phyloP scores from a whole-genome alignment of 2,329 filamentous ascomycete species.

The Pseudocercospora eumusae region DNA sequence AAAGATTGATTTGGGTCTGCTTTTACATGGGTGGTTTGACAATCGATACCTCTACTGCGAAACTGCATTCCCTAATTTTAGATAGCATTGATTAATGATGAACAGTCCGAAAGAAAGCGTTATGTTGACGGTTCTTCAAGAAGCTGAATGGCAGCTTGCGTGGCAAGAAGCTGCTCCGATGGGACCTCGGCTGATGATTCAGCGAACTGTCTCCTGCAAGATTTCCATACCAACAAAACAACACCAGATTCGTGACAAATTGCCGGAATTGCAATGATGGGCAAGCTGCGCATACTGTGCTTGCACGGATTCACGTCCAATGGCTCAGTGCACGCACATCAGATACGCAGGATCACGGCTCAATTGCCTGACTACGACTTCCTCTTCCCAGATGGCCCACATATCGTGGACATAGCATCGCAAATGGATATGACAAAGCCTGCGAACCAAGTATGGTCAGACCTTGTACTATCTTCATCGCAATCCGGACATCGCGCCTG shows the following conservation, averaged over 20 bases:
- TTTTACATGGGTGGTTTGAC: not conserved
- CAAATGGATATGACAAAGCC: slow-evolving; percentile 24
- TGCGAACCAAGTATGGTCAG: slow-evolving; percentile 25
- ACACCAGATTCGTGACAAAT: not conserved
- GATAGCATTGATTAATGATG: not conserved
- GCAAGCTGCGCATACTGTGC: slow-evolving; percentile 26
- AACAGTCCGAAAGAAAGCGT: not conserved
- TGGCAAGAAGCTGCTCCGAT: too few species aligned
- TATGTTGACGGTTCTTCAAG: not conserved
- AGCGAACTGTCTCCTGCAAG: not conserved
- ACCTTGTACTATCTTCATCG: slow-evolving; percentile 19
- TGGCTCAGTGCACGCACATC: slow-evolving; percentile 26
- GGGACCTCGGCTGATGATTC: not conserved
- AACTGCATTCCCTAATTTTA: not conserved
- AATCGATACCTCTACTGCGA: not conserved
- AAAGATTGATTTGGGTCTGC: not conserved
- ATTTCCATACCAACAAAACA: not conserved
- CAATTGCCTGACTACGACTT: slow-evolving; percentile 28
- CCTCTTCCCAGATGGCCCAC: slow-evolving; percentile 28
- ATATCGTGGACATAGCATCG: slow-evolving; percentile 22
- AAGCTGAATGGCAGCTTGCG: too few species aligned
- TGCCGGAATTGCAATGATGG: not conserved
- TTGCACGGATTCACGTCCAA: slow-evolving; percentile 32
- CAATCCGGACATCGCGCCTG: slow-evolving; percentile 27
- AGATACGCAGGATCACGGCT: slow-evolving; percentile 26